Base-by-base conservation (phyloP, 2,329 filamentous ascomycete species). In the Neonectria faginata region DNA sequence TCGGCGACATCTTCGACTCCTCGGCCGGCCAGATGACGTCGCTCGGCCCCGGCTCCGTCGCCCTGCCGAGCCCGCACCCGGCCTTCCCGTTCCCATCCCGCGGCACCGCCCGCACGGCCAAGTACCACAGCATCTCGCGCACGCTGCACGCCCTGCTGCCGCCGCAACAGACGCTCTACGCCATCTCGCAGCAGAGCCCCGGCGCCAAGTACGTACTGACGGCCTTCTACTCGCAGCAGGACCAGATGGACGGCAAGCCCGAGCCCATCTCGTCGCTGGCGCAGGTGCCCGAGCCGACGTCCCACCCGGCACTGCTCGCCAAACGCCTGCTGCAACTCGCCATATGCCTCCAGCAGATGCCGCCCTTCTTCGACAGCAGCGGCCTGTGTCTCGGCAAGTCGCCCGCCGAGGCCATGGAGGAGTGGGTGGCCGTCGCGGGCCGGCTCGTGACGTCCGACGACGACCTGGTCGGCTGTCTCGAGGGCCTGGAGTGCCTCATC, bases 401-500 rank as follows among this genome's bases (percentile, higher is more conserved):
- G 4, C 67, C 55, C 0, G 25, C 57, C 0, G 73, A 72, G 39
- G 72, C 70, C 0, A 70, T 73, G 66, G 70, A 70, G 0, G 73
- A 70, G 7, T 79, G 80, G 61, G 70, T 79, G 2, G 71, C 72
- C 8, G 67, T 75, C 0, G 73, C 80, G 2, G 70, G 72, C 3
- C 75, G 77, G 5, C 73, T 81, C 5, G 82, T 88, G 3, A 83
- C 83, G 0, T 80, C 79, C 4, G 82, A 86, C 41, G 84, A 88
- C 48, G 82, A 86, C 42, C 75, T 89, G 4, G 74, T 85, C 1
- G 82, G 82, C 22, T 84, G 81, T 3, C 70, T 84, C 1, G 85
- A 88, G 70, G 86, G 85, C 2, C 71, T 88, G 1, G 83, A 88
- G 72, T 83, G 83, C 55, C 75, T 89, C 0, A 70, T 83, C 22